These are phyloP conservation scores for Populus trichocarpa DNA, from an alignment of 441 rosid genomes.

Conservation along the genomic window DNA sequence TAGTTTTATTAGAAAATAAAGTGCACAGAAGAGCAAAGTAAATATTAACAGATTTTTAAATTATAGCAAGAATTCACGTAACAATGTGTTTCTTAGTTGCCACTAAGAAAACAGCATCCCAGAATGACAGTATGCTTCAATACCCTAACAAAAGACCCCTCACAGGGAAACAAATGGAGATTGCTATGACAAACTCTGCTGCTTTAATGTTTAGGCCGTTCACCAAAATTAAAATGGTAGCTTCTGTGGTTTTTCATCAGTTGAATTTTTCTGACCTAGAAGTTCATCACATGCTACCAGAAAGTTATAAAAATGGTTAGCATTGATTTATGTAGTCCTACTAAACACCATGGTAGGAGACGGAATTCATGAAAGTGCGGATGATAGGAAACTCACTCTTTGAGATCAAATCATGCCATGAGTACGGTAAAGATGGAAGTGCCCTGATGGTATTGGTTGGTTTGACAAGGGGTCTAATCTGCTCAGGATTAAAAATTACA, in stretches of 20 bases:
- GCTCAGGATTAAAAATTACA: conserved; percentile 30
- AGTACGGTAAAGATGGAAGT: conserved; percentile 50
- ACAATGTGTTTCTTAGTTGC: too few relatives aligned
- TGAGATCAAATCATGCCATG: conserved; percentile 98
- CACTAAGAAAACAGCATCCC: background rate
- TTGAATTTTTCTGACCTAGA: too few relatives aligned
- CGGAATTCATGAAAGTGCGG: background rate
- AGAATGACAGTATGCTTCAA: background rate
- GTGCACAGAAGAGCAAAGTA: background rate
- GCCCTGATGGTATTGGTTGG: conserved; percentile 62
- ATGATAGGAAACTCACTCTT: conserved; percentile 51
- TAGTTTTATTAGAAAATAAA: background rate
- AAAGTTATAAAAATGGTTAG: background rate
- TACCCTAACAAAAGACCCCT: background rate
- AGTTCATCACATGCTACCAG: background rate
- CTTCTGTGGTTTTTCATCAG: too few relatives aligned
- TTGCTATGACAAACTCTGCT: background rate
- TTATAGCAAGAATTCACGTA: background rate
- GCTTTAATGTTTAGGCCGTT: too few relatives aligned
- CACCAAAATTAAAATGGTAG: too few relatives aligned
- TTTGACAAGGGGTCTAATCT: conserved; percentile 88
- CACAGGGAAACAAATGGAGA: background rate
- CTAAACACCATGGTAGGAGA: background rate
- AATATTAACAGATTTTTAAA: background rate
- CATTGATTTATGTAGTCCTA: background rate